Evolutionary conservation across 257 asterid genomes (phyloP).

Genomic region (Asclepias syriaca): DNA sequence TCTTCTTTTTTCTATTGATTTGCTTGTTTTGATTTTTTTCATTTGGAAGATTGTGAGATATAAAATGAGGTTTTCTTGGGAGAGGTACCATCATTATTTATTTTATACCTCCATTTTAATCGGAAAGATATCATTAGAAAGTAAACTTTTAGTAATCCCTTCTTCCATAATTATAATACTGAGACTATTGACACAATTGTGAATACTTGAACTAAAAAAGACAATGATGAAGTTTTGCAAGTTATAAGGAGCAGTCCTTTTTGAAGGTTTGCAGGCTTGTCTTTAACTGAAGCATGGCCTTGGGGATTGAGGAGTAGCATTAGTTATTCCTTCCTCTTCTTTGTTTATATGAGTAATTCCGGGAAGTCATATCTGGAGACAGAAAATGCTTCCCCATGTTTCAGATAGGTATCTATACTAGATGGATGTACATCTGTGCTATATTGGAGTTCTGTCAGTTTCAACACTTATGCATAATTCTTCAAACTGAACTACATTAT

Average conservation of each 20-base stretch:
- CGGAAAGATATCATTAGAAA: not conserved
- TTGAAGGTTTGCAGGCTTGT: not conserved
- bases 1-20: not conserved
- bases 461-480: not conserved
- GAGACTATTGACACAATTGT: not conserved
- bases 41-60: not conserved
- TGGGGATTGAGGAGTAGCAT: not conserved
- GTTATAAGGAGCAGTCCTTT: not conserved
- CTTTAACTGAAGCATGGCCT: not conserved
- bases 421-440: not conserved
- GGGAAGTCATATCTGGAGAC: not conserved
- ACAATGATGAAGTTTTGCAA: not conserved
- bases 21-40: not conserved
- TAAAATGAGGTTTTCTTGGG: not conserved
- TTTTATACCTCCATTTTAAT: not conserved
- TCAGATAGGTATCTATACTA: not conserved
- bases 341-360: not conserved
- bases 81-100: not conserved
- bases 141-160: not conserved
- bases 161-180: not conserved
- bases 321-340: not conserved
- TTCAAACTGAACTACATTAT: not conserved
- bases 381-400: not conserved
- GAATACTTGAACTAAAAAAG: not conserved
- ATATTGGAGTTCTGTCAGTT: not conserved